These are phyloP conservation scores for Aureobasidium uvarum DNA, from an alignment of 2,329 filamentous ascomycete species.

Conservation along the genomic window DNA sequence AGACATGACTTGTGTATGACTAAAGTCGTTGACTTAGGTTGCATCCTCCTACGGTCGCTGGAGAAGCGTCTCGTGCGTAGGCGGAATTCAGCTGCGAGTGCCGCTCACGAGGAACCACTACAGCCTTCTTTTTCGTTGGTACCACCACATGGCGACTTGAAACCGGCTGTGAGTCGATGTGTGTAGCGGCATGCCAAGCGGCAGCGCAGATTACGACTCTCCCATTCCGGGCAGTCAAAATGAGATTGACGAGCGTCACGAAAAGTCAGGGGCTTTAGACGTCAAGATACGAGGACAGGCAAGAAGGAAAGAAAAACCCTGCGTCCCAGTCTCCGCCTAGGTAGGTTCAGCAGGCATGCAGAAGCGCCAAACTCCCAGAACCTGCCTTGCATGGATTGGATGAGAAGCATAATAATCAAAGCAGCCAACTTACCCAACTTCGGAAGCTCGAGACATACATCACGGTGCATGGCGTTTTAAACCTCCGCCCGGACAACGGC, in stretches of 20 bases:
- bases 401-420: slow-evolving; percentile 7
- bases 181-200: slow-evolving; percentile 15
- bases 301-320: slow-evolving; percentile 9
- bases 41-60: slow-evolving; percentile 3
- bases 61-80: neutral
- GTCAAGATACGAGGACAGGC: slow-evolving; percentile 5
- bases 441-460: slow-evolving; percentile 25
- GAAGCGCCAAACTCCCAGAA: slow-evolving; percentile 14
- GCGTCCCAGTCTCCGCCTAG: slow-evolving; percentile 10
- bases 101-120: slow-evolving; percentile 12
- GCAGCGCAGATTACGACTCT: slow-evolving; percentile 15
- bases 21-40: slow-evolving; percentile 13
- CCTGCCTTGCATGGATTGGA: slow-evolving; percentile 22
- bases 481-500: slow-evolving; percentile 24
- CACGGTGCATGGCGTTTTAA: slow-evolving; percentile 24
- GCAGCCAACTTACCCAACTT: neutral
- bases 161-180: slow-evolving; percentile 7
- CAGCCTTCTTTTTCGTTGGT: slow-evolving; percentile 23
- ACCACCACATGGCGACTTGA: slow-evolving; percentile 22
- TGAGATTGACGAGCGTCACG: slow-evolving; percentile 9
- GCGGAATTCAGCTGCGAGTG: neutral
- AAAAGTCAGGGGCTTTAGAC: slow-evolving; percentile 21
- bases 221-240: slow-evolving; percentile 3
- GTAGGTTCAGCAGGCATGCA: slow-evolving; percentile 15
- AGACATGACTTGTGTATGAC: slow-evolving; percentile 25